A percentile compares a stretch with the other conserved stretches of the same genome.
Evolutionary conservation across 139 green algal species (phyloP).

Genomic region (Pseudopediastrum boryanum): DNA sequence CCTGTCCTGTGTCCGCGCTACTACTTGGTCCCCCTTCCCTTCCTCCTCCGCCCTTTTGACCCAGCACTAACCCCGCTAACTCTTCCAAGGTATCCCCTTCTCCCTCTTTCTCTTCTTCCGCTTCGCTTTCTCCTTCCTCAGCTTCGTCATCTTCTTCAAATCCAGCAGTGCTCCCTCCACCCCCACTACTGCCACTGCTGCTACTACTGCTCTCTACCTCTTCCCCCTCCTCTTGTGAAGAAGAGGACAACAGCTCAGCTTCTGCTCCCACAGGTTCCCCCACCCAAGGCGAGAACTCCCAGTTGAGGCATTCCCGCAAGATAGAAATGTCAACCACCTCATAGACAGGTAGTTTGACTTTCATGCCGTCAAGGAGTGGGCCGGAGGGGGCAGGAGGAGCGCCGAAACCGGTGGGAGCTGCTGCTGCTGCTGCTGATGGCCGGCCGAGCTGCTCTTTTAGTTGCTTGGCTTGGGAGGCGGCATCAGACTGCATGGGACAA

Average conservation of each 20-base stretch:
- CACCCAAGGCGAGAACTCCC: conserved; percentile 70
- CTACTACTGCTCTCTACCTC: neutral
- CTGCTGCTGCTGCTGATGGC: too few relatives aligned
- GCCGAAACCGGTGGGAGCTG: too few relatives aligned
- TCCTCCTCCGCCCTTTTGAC: neutral
- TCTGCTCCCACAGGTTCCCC: conserved; percentile 14
- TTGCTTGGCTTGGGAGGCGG: too few relatives aligned
- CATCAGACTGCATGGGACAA: too few relatives aligned
- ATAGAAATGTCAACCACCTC: conserved; percentile 66
- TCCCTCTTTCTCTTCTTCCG: neutral
- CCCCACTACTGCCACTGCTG: conserved; percentile 10
- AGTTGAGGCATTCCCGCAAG: conserved; percentile 80
- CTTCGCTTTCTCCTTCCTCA: neutral
- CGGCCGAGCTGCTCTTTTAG: too few relatives aligned
- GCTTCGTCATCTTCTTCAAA: neutral
- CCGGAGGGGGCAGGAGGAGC: too few relatives aligned
- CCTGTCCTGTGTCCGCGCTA: neutral
- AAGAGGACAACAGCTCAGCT: neutral
- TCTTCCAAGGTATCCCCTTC: neutral
- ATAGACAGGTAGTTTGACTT: conserved; percentile 34
- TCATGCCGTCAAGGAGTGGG: too few relatives aligned
- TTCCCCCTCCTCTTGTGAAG: neutral
- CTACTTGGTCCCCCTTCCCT: neutral
- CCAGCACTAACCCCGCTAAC: neutral
- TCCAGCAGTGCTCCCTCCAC: neutral